phyloP scores from a whole-genome alignment of 2,329 filamentous ascomycete genomes.

The Trichoderma endophyticum region DNA sequence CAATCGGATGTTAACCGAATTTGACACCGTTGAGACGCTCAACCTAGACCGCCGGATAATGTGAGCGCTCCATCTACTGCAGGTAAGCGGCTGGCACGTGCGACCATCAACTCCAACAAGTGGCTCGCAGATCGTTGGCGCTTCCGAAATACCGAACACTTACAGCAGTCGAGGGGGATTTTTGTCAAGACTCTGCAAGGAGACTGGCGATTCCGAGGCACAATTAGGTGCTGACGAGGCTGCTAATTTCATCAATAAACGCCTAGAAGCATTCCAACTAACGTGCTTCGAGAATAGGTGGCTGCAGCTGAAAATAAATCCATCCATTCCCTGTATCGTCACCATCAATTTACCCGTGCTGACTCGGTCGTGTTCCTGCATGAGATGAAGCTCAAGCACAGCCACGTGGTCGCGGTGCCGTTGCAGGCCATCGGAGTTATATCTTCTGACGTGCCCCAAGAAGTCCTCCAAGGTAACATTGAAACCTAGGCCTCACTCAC shows the following conservation, averaged over 20 bases:
- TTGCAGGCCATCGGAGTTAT: not conserved
- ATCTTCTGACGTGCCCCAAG: not conserved
- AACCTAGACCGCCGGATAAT: not conserved
- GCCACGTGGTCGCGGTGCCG: slow-evolving; percentile 3
- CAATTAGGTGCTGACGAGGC: not conserved
- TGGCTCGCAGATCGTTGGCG: not conserved
- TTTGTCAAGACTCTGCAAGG: not conserved
- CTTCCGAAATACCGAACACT: not conserved
- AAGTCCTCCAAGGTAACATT: not conserved
- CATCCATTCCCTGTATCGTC: not conserved
- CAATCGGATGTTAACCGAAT: not conserved
- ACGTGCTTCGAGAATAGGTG: not conserved
- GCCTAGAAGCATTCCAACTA: not conserved
- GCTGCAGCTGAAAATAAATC: not conserved
- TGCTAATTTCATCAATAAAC: not conserved
- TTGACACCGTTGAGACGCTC: not conserved
- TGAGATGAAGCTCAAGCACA: slow-evolving; percentile 1
- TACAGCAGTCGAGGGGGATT: not conserved
- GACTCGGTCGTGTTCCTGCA: not conserved
- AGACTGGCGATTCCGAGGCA: not conserved
- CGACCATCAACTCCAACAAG: not conserved
- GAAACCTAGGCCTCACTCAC: not conserved
- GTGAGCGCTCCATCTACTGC: not conserved
- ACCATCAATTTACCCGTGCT: not conserved
- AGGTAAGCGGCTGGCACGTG: not conserved